A percentile compares a stretch with the other conserved stretches of the same genome.
phyloP scores from a whole-genome alignment of 176 grass and related monocot genomes.

The Ensete glaucum region DNA sequence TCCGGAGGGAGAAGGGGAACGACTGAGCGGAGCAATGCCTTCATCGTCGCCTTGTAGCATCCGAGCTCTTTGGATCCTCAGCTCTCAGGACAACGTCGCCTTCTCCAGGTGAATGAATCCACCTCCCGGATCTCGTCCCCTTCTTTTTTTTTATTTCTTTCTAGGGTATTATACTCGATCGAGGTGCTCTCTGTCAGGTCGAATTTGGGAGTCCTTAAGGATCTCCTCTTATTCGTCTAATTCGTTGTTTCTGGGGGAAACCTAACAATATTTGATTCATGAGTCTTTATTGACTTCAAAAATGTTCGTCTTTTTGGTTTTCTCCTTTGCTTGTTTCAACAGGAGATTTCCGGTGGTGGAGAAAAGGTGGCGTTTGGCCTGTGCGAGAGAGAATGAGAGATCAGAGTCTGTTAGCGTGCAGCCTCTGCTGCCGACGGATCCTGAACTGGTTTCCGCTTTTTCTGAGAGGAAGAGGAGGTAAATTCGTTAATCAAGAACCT shows the following conservation, averaged over 20 bases:
- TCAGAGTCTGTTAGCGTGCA: background rate
- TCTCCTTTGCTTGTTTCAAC: background rate
- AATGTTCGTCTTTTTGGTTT: background rate
- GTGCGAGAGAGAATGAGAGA: slow-evolving; percentile 31
- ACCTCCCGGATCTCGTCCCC: background rate
- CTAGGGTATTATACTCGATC: slow-evolving; percentile 1
- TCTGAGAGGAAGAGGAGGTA: slow-evolving; percentile 60
- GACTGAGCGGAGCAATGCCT: background rate
- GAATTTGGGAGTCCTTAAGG: background rate
- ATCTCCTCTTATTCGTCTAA: background rate
- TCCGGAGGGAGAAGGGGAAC: too few species aligned
- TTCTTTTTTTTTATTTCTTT: background rate
- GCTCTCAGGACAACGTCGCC: slow-evolving; percentile 41
- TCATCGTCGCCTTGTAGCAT: slow-evolving; percentile 28
- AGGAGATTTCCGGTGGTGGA: slow-evolving; percentile 84
- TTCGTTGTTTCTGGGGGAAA: background rate
- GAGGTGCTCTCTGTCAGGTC: too few species aligned
- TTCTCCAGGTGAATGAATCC: slow-evolving; percentile 58
- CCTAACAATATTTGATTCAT: background rate
- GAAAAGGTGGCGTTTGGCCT: slow-evolving; percentile 61
- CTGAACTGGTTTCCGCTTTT: slow-evolving; percentile 56
- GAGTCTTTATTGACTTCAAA: background rate
- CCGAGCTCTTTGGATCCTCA: slow-evolving; percentile 80
- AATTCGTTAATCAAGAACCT: background rate
- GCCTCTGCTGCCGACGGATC: slow-evolving; percentile 49